A percentile compares a stretch with the other conserved stretches of the same genome.
phyloP scores from a whole-genome alignment of 108 stramenopile species.

The Cyclotella choctawhatcheeana region DNA sequence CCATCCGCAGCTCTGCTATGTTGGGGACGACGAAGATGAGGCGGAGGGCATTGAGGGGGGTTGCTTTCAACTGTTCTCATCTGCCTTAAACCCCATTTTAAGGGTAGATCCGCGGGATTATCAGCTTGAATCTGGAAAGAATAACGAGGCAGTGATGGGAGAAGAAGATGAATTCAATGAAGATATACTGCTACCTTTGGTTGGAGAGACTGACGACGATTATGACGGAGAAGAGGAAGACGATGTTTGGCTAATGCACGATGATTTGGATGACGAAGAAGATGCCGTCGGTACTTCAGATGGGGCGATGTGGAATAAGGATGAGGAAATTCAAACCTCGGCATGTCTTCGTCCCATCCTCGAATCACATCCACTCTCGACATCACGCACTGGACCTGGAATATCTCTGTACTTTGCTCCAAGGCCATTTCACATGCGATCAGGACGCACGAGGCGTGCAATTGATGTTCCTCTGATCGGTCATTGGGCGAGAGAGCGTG shows the following conservation, averaged over 20 bases:
- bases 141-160: conserved; percentile 51
- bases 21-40: conserved; percentile 82
- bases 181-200: conserved; percentile 73
- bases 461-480: conserved; percentile 97
- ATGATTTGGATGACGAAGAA: conserved; percentile 56
- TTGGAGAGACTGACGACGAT: conserved; percentile 83
- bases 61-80: conserved; percentile 72
- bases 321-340: conserved; percentile 60
- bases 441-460: conserved; percentile 92
- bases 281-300: conserved; percentile 42
- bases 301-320: conserved; percentile 55
- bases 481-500: conserved; percentile 92
- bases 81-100: conserved; percentile 93
- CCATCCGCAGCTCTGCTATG: conserved; percentile 91
- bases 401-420: conserved; percentile 97
- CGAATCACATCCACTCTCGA: conserved; percentile 63
- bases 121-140: conserved; percentile 44
- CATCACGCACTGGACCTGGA: conserved; percentile 81
- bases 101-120: conserved; percentile 67
- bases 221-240: conserved; percentile 57
- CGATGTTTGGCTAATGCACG: conserved; percentile 68
- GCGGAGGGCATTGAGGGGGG: conserved; percentile 50
- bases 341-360: conserved; percentile 64
- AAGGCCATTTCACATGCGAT: conserved; percentile 93
- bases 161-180: conserved; percentile 80